Percentiles rank a stretch among this genome's conserved stretches.
Conservation (phyloP, 768 basidiomycete genomes). For the Suillus paluster region DNA sequence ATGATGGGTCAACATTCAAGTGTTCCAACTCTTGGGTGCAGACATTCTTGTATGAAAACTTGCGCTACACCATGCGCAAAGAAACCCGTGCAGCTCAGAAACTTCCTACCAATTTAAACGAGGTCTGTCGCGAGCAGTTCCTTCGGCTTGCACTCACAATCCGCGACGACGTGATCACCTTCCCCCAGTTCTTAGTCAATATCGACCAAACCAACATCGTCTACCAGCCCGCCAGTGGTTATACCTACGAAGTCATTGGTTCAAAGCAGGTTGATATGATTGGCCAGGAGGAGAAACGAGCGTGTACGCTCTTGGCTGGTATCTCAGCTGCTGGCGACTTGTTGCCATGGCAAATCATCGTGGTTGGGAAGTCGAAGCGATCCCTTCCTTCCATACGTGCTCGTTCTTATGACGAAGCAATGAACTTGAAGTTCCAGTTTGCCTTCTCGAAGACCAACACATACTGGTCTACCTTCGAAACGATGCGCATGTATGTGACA, state of each 20-base stretch:
- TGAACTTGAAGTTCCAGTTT: neutral
- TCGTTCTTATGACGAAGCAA: constrained; percentile 24
- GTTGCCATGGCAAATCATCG: constrained; percentile 41
- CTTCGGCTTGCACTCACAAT: constrained; percentile 29
- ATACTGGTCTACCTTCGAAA: too few relatives aligned
- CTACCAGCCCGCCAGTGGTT: constrained; percentile 11
- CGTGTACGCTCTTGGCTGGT: constrained; percentile 39
- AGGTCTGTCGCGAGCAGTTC: constrained; percentile 18
- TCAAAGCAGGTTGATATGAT: constrained; percentile 38
- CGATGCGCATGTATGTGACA: too few relatives aligned
- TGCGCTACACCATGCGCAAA: constrained; percentile 14
- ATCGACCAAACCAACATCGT: constrained; percentile 40
- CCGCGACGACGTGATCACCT: constrained; percentile 28
- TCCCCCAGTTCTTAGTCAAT: constrained; percentile 31
- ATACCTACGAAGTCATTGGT: constrained; percentile 15
- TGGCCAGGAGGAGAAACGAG: constrained; percentile 43
- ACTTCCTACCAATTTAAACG: constrained; percentile 33
- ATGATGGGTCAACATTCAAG: too few relatives aligned
- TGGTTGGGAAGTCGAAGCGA: constrained; percentile 25
- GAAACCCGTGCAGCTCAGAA: constrained; percentile 42
- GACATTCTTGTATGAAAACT: constrained; percentile 20
- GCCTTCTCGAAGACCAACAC: too few relatives aligned
- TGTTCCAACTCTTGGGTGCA: constrained; percentile 4
- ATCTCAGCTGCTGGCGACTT: constrained; percentile 30
- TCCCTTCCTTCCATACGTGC: constrained; percentile 24